phyloP scores from a whole-genome alignment of 805 yeast genomes.

The Wickerhamomyces canadensis region DNA sequence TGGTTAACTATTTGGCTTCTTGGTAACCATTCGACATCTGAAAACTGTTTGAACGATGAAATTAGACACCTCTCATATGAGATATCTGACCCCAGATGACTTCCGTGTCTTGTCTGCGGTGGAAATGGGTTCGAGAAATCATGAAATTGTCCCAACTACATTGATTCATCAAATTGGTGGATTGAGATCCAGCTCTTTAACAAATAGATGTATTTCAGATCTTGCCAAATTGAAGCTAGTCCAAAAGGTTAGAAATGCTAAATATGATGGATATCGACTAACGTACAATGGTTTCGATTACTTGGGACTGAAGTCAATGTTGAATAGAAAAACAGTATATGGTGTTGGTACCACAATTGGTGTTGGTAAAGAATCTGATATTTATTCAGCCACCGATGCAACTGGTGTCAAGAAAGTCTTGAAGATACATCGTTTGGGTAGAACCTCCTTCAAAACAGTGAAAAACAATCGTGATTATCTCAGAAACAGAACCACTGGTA shows the following conservation, averaged over 20 bases:
- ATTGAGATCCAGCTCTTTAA: conserved; percentile 66
- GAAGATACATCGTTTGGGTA: conserved; percentile 89
- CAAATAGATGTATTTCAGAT: conserved; percentile 74
- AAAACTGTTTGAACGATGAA: conserved; percentile 51
- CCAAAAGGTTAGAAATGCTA: conserved; percentile 78
- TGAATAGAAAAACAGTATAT: conserved; percentile 64
- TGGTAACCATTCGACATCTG: too few relatives aligned
- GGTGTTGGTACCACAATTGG: conserved; percentile 87
- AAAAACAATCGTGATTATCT: conserved; percentile 92
- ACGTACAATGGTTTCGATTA: conserved; percentile 91
- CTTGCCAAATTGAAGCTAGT: conserved; percentile 82
- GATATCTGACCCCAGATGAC: conserved; percentile 87
- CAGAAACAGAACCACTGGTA: conserved; percentile 60
- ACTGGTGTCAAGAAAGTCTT: conserved; percentile 65
- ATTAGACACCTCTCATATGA: conserved; percentile 88
- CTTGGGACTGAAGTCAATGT: conserved; percentile 80
- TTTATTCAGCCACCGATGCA: conserved; percentile 71
- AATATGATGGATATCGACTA: conserved; percentile 89
- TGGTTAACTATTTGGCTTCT: too few relatives aligned
- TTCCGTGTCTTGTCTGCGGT: conserved; percentile 84
- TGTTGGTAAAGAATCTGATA: conserved; percentile 97
- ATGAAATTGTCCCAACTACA: conserved; percentile 88
- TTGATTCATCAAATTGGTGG: conserved; percentile 79
- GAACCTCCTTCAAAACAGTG: conserved; percentile 89
- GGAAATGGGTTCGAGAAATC: conserved; percentile 87